Percentiles rank a stretch among this genome's conserved stretches.
phyloP scores from a whole-genome alignment of 2,329 filamentous ascomycete species.

The Nakataea oryzae region DNA sequence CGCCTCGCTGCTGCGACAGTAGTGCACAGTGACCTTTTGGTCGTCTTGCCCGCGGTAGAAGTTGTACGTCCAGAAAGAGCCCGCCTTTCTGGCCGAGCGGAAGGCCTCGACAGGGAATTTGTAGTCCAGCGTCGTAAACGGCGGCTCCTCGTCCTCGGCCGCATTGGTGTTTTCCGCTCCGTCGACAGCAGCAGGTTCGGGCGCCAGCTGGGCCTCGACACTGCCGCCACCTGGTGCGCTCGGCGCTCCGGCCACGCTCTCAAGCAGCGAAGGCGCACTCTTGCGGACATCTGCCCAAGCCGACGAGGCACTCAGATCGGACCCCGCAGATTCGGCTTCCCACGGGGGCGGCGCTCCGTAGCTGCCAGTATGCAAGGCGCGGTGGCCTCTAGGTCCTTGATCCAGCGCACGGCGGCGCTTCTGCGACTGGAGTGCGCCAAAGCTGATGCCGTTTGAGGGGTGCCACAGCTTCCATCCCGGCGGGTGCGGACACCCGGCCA shows the following conservation, averaged over 20 bases:
- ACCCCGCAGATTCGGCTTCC: not conserved
- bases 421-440: slow-evolving; percentile 6
- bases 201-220: not conserved
- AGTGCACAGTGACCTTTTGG: slow-evolving; percentile 58
- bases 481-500: not conserved
- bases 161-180: slow-evolving; percentile 2
- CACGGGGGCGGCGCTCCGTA: not conserved
- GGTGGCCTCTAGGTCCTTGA: slow-evolving; percentile 10
- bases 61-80: slow-evolving; percentile 57
- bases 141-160: slow-evolving; percentile 16
- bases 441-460: slow-evolving; percentile 21
- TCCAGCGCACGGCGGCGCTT: slow-evolving; percentile 9
- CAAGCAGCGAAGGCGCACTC: not conserved
- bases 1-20: slow-evolving; percentile 58
- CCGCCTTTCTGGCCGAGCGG: slow-evolving; percentile 34
- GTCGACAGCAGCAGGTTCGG: not conserved
- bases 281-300: not conserved
- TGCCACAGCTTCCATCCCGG: slow-evolving; percentile 22
- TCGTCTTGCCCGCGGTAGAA: slow-evolving; percentile 50
- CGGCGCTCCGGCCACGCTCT: not conserved
- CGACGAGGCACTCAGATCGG: not conserved
- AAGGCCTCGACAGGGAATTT: slow-evolving; percentile 36
- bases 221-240: too few relatives aligned
- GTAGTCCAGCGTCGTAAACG: slow-evolving; percentile 28
- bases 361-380: slow-evolving; percentile 5